phyloP scores from a whole-genome alignment of 257 asterid genomes.

The Solanum pinnatisectum region DNA sequence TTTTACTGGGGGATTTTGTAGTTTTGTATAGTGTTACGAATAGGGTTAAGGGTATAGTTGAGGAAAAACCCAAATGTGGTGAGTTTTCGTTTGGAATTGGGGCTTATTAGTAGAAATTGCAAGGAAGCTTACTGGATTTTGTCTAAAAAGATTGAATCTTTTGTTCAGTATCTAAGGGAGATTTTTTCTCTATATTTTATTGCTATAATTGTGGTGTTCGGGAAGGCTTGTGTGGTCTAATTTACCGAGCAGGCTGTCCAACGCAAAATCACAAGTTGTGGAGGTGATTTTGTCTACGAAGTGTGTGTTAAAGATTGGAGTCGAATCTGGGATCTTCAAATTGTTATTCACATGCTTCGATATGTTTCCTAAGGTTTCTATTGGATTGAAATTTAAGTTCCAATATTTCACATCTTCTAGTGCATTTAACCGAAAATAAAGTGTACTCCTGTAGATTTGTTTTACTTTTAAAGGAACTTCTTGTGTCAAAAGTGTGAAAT shows the following conservation, averaged over 20 bases:
- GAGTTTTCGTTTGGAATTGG: background rate
- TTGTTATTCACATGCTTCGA: background rate
- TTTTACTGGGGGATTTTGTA: background rate
- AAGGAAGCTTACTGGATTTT: background rate
- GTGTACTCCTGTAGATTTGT: background rate
- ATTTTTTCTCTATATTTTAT: background rate
- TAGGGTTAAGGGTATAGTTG: constrained; percentile 5
- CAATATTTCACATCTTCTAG: background rate
- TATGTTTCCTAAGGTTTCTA: background rate
- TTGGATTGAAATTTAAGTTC: background rate
- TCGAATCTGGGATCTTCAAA: background rate
- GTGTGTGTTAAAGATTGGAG: background rate
- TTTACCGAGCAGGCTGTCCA: background rate
- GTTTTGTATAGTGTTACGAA: background rate
- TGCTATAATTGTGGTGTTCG: background rate
- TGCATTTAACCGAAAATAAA: background rate
- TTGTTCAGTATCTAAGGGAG: background rate
- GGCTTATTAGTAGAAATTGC: background rate
- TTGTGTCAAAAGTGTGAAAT: background rate
- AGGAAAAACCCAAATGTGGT: background rate
- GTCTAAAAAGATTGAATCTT: background rate
- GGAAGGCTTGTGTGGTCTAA: background rate
- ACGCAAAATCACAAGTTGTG: background rate
- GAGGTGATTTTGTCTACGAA: background rate
- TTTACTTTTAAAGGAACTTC: background rate